Evolutionary conservation across 2,329 filamentous ascomycete genomes (phyloP), one percentile per base, ranked within the genome.

Genomic region (Pseudopyrenochaeta lycopersici): DNA sequence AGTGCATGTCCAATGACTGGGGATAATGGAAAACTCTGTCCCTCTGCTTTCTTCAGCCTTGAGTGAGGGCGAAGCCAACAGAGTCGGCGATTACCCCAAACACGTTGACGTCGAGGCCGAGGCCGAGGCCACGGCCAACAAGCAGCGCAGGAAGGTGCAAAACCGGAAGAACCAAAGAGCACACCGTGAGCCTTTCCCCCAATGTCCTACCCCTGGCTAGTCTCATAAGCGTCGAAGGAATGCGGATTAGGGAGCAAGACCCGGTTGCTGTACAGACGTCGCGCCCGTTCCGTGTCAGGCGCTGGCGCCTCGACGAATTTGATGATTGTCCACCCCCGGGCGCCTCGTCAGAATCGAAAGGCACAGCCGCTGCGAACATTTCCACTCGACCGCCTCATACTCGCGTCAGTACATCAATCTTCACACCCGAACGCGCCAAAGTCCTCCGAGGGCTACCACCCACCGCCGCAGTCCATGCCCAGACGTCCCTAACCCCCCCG

Each of bases 141-240:
- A 49, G 38, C 46, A 49, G 50, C 50, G 50, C 50, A 53, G 50
- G 23, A 49, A 49, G 46, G 35, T 53, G 0, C 50, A 53, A 29
- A 53, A 49, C n/a, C 50, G 50, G 32, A 49, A 53, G 32, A 53
- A 49, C 18, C 50, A 53, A 42, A 49, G 50, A 23, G 20, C 32
- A 29, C 45, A 40, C 18, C 50, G 50, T 53, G n/a, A 53, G 50
- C 44, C n/a, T 20, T 3, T 17, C 33, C 18, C 12, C 11, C 2
- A 21, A 17, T 32, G 15, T 18, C 12, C 21, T 17, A 3, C 11
- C 9, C 7, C 15, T 18, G 32, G 14, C 32, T 17, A 14, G 12
- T 4, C 32, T 35, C 32, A 35, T 35, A 14, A 35, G 5, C n/a
- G n/a, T 27, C 12, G 6, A 47, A 47, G 45, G 45, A 10, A 6